Evolutionary conservation across 1,284 basidiomycete genomes (phyloP), one percentile per base, ranked within the genome.

Genomic region (Sporisorium scitamineum): DNA sequence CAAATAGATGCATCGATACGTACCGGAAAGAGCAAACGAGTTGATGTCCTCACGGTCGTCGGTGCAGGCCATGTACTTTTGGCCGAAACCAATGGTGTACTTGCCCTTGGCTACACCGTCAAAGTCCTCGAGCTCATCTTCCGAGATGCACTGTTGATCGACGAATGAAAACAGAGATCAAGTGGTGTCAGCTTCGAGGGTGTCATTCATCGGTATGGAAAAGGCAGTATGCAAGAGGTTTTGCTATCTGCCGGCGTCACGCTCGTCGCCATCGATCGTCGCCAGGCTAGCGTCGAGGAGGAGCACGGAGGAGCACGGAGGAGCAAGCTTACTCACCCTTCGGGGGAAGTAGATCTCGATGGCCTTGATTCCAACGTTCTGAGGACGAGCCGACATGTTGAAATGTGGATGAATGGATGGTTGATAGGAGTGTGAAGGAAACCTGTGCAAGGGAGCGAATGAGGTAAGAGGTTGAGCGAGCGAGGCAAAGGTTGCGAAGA

Each of bases 41-140:
- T 97, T 97, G 89, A 99, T 97, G 88, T 99, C 96, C 87, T 98
- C 96, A 72, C 79, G 80, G 89, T 97, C 95, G 85, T 97, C 95
- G 73, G 93, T 94, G 90, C 93, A 97, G 39, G 94, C 94, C 96
- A 99, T 99, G 89, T 91, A 95, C 87, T 97, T 92, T 87, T 97
- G 94, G 67, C 96, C 97, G 52, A 99, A 92, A 84, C 97, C 97
- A 85, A 99, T 97, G 81, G 97, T 99, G 89, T 99, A 99, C 88
- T 99, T 98, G 79, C 97, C 96, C 86, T 94, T 91, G 74, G 94
- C 88, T 45, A 97, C 97, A 82, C 94, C 94, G 85, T 99, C 96
- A 87, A 94, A 99, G 75, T 90, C 92, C 87, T 99, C 96, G 62
- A 85, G 79, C 63, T 81, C 81, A 60, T 82, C 81, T 71, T 85